Evolutionary conservation across 2,329 filamentous ascomycete species (phyloP), one percentile per base, ranked within the genome.

Genomic region (Ceratocystis ficicola): DNA sequence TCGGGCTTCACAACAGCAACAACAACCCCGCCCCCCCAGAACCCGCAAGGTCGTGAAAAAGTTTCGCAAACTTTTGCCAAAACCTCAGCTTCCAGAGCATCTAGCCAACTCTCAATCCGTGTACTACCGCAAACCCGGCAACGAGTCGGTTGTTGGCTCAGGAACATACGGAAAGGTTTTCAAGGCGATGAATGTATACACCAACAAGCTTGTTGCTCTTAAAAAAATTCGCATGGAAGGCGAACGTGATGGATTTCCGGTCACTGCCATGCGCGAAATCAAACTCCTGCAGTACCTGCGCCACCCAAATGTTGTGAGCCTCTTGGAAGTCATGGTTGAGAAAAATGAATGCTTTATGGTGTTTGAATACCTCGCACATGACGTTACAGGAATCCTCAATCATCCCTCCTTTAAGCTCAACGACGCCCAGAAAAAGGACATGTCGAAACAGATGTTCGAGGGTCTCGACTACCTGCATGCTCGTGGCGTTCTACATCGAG

Each of bases 281-380:
- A 95, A 95, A 74, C 79, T 96, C 28, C 80, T 96, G n/a, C 90
- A 95, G 73, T 92, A 89, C 2, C 80, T 95, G 25, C 86, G 87
- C 69, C 90, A 95, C 71, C 77, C 81, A 67, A 95, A 95, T 71
- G 86, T 96, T 63, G 90, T 96, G 66, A 85, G 86, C 50, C 78
- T 96, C 20, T 85, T 89, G 70, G 91, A 96, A 76, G 90, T 95
- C 70, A 99, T 99, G 94, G 94, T 99, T 1, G 94, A 99, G 76
- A 89, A 88, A 73, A 97, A 97, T 70, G 92, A 97, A 75, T 99
- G 94, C 75, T 99, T 95, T 76, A 99, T 99, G 94, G 94, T 99
- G 2, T 99, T 99, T 70, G 94, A 99, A 74, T 99, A 99, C 73
- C 81, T 97, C 41, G 93, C 94, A 1, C 94, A 99, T 74, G 94